These are phyloP conservation scores for Tylopilus subfusipes DNA, from an alignment of 768 basidiomycete species.

Conservation along the genomic window DNA sequence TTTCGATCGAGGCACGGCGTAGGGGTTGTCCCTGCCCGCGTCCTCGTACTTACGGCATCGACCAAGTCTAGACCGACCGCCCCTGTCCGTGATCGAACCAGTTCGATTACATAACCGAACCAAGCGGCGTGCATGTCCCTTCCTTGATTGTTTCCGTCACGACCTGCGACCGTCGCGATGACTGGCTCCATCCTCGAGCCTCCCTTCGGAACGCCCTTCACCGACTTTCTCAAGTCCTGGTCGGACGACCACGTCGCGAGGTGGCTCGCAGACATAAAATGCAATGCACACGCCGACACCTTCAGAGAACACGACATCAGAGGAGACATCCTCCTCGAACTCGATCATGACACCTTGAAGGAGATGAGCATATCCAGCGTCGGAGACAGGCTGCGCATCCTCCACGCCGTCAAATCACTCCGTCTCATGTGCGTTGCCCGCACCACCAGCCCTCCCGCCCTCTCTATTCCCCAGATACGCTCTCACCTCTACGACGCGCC, in stretches of 20 bases:
- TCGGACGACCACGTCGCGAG: conserved; percentile 62
- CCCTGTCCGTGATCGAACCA: not conserved
- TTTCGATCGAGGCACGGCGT: not conserved
- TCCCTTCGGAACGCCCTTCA: conserved; percentile 54
- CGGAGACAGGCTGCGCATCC: conserved; percentile 86
- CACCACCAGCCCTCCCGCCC: no score
- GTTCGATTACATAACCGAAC: not conserved
- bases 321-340: conserved; percentile 86
- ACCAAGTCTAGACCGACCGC: not conserved
- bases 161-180: not conserved
- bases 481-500: not conserved
- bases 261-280: conserved; percentile 81
- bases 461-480: not conserved
- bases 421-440: conserved; percentile 51
- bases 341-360: conserved; percentile 81
- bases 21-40: not conserved
- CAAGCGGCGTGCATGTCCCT: no score
- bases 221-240: conserved; percentile 70
- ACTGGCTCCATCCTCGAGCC: conserved; percentile 42
- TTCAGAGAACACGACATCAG: conserved; percentile 90
- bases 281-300: conserved; percentile 57
- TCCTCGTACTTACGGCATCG: not conserved
- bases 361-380: conserved; percentile 90
- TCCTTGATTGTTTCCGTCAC: no score
- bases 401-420: conserved; percentile 79